Base-by-base conservation (phyloP, 371 early-diverging fungal species). In the Lichtheimia hyalospora region DNA sequence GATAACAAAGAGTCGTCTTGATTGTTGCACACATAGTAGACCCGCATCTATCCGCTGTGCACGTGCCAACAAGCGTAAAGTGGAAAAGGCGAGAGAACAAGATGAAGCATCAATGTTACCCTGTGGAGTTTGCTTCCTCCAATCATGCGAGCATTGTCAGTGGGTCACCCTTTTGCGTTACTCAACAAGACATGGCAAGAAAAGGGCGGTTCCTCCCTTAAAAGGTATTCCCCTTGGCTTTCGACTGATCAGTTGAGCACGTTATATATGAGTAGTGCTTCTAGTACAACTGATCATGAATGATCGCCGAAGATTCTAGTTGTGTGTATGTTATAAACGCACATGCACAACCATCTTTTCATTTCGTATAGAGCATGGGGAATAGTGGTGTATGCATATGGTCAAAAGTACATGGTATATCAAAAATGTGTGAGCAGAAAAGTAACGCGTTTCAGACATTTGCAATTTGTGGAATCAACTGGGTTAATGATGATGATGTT, bases 151-250 rank as follows among this genome's bases (percentile, higher is more conserved):
- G 34, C 34, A 34, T 34, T 34, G 6, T 34, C 34, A 34, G 34
- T 34, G 34, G 34, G 34, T 34, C 34, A 34, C 34, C 46, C 20
- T 10, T 46, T 46, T 46, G 15, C 10, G 46, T 18, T 46, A 20
- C 46, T 46, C 46, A 46, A 5, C n/a, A 20, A 15, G 6, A 51
- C 25, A 7, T n/a, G 14, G 27, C 13, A 24, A 53, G 34, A 34
- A 34, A 53, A 53, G 40, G 53, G 53, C 53, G 53, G 53, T 34
- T 53, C 53, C 53, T 53, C 40, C 53, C 53, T 15, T 39, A 39
- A 39, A 39, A 39, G 53, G 53, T 53, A 40, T 53, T 53, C 28
- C 53, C 40, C 14, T 39, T 34, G 13, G 16, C 20, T 53, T 53
- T 40, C 23, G 8, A 12, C 5, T 39, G 7, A 24, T 25, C 27